Evolutionary conservation across 2,329 filamentous ascomycete species (phyloP), one percentile per base, ranked within the genome.

Genomic region (Penicillium sclerotiorum): DNA sequence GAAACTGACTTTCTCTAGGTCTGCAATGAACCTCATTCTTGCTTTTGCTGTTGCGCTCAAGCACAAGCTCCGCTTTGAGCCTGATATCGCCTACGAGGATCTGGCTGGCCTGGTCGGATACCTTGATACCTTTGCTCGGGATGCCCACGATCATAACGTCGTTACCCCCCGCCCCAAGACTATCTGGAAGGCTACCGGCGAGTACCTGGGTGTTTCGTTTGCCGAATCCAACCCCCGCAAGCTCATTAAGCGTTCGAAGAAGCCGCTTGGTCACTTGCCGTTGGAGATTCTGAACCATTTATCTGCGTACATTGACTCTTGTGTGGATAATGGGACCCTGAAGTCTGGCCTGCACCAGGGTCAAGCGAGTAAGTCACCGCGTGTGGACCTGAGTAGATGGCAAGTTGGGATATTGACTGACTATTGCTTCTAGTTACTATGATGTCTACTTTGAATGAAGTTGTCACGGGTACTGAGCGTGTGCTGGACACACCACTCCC

Each of bases 41-140:
- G 87, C 89, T 2, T 94, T 89, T 61, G 81, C 88, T 13, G 77
- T 89, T 15, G 74, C 90, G 1, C 77, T 95, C 52, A 93, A 93
- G 74, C 90, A 94, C 72, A 86, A 85, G 62, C 81, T 95, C 25
- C 88, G 90, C 27, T 93, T 93, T 67, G 90, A 95, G 67, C 89
- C 90, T 1, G 89, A 88, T 61, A 84, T 86, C 27, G 81, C 86
- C 45, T 93, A 94, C 67, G 80, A 86, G 1, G 90, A 94, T 63
- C 77, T 95, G 4, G 74, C 81, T 30, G 82, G 86, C 18, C 77
- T 91, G 13, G 80, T 92, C 25, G 80, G 80, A n/a, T 86, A 91
- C 64, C 79, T 95, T 22, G 81, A 89, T 57, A 92, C 88, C 0
- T 90, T 90, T 62, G 88, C 90, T 52, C 84, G 78, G 51, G 73